These are phyloP conservation scores for Trichoderma sp. DNA, from an alignment of 2,329 filamentous ascomycete genomes.

Conservation along the genomic window DNA sequence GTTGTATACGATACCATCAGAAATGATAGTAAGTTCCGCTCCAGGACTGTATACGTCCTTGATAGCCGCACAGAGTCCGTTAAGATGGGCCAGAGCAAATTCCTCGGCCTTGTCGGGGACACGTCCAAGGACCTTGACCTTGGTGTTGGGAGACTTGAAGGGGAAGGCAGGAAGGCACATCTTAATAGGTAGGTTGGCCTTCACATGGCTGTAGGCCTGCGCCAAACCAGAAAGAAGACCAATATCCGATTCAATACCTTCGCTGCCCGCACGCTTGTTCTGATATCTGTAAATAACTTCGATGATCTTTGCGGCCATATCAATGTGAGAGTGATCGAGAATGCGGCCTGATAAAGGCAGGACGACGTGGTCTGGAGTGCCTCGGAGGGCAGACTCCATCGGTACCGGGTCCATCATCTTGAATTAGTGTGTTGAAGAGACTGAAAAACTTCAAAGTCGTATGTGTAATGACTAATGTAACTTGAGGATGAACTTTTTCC, in stretches of 20 bases:
- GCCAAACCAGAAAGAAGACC: slow-evolving; percentile 46
- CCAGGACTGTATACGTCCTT: slow-evolving; percentile 52
- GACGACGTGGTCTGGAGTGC: background rate
- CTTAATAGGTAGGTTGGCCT: slow-evolving; percentile 40
- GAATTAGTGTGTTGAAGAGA: background rate
- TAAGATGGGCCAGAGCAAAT: slow-evolving; percentile 54
- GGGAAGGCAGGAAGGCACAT: slow-evolving; percentile 62
- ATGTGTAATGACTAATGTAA: background rate
- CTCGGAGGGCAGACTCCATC: background rate
- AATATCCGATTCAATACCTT: slow-evolving; percentile 37
- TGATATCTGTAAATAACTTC: slow-evolving; percentile 47
- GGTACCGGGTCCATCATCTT: background rate
- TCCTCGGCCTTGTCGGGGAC: slow-evolving; percentile 61
- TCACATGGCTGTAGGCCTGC: slow-evolving; percentile 44
- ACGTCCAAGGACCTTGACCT: slow-evolving; percentile 56
- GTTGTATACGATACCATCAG: slow-evolving; percentile 61
- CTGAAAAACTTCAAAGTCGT: background rate
- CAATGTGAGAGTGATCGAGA: slow-evolving; percentile 37
- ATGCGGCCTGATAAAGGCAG: background rate
- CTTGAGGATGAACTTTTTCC: background rate
- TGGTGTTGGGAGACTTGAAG: slow-evolving; percentile 62
- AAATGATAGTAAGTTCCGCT: slow-evolving; percentile 55
- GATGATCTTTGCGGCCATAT: slow-evolving; percentile 43
- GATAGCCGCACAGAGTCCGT: slow-evolving; percentile 54
- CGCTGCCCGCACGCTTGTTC: slow-evolving; percentile 34